These are phyloP conservation scores for Fragaria iinumae DNA, from an alignment of 306 rosid species.

Conservation along the genomic window DNA sequence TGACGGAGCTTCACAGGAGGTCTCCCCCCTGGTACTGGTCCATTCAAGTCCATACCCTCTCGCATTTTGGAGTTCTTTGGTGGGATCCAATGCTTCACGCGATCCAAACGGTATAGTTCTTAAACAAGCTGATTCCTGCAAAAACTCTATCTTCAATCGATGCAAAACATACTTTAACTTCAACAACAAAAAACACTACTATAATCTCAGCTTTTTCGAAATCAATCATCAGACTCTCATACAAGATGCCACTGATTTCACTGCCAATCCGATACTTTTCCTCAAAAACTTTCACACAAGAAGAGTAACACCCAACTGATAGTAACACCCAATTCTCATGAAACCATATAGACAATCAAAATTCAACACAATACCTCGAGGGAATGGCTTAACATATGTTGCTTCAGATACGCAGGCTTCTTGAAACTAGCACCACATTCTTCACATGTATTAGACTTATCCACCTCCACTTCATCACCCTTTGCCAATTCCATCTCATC, in stretches of 20 bases:
- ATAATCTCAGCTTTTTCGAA: neutral
- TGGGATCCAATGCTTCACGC: constrained; percentile 99
- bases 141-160: constrained; percentile 38
- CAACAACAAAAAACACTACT: neutral
- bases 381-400: constrained; percentile 83
- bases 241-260: constrained; percentile 3
- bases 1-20: constrained; percentile 99
- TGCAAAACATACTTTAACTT: neutral
- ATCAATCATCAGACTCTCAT: neutral
- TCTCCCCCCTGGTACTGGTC: constrained; percentile 97
- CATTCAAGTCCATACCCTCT: constrained; percentile 70
- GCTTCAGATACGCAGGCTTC: constrained; percentile 70
- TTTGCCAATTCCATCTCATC: constrained; percentile 44
- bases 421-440: constrained; percentile 71
- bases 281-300: neutral
- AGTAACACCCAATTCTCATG: neutral
- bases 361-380: constrained; percentile 52
- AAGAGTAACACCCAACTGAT: neutral
- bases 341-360: neutral
- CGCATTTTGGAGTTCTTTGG: constrained; percentile 92
- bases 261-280: neutral
- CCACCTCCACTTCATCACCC: constrained; percentile 16
- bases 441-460: constrained; percentile 48
- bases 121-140: constrained; percentile 59
- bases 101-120: constrained; percentile 28